Conservation (phyloP, 2,329 filamentous ascomycete species). For the Venturia effusa region DNA sequence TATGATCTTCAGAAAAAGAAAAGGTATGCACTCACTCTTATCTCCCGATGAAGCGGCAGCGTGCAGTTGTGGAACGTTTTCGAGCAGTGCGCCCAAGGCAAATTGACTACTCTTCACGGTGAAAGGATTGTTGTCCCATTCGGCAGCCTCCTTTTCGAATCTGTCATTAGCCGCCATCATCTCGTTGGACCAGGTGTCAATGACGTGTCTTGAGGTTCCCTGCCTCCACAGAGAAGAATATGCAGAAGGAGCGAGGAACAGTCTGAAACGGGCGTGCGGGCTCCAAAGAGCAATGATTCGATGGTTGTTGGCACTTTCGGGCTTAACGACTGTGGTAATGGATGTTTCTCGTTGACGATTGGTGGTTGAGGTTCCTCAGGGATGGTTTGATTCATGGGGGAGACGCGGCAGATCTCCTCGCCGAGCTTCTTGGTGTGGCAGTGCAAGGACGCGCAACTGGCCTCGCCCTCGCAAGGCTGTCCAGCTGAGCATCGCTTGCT, state of each 20-base stretch:
- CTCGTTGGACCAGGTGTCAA: background rate
- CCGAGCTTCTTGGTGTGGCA: background rate
- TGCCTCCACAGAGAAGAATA: background rate
- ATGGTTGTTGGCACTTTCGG: background rate
- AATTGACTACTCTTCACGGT: slow-evolving; percentile 35
- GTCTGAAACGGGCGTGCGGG: background rate
- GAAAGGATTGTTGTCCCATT: slow-evolving; percentile 44
- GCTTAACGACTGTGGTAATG: background rate
- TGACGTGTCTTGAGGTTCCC: background rate
- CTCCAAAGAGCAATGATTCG: background rate
- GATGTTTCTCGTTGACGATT: background rate
- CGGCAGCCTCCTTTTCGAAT: slow-evolving; percentile 44
- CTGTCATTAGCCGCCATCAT: slow-evolving; percentile 19
- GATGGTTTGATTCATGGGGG: background rate
- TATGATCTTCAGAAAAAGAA: slow-evolving; percentile 14
- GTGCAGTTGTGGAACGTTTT: slow-evolving; percentile 25
- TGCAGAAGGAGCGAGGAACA: background rate
- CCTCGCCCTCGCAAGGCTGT: background rate
- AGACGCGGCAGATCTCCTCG: background rate
- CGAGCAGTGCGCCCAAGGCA: slow-evolving; percentile 36
- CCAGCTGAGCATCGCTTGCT: background rate
- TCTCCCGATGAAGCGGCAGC: background rate
- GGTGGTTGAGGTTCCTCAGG: background rate
- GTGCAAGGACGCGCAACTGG: slow-evolving; percentile 2
- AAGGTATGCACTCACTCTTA: background rate